These are phyloP conservation scores for Tinospora cordifolia DNA, from an alignment of 164 flowering plant genomes.

Conservation along the genomic window DNA sequence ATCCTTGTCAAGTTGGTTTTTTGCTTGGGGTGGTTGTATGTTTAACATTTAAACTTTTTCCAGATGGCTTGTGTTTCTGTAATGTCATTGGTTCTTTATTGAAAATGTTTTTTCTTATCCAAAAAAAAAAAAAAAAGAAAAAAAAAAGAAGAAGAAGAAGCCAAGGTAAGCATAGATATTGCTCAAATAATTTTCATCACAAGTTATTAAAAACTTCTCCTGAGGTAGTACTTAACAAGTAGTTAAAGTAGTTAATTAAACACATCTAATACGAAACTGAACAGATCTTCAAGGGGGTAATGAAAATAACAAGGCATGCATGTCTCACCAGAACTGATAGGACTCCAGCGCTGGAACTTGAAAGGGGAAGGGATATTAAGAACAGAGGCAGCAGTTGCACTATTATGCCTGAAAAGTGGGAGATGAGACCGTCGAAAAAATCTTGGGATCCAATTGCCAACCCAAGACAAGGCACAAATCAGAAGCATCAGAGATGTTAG, in stretches of 20 bases:
- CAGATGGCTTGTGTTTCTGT: too few relatives aligned
- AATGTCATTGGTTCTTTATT: too few relatives aligned
- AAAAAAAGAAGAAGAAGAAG: too few relatives aligned
- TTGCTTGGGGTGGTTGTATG: too few relatives aligned
- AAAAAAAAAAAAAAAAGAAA: not conserved
- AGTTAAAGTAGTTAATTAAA: not conserved
- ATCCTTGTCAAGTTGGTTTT: too few relatives aligned
- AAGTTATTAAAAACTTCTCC: too few relatives aligned
- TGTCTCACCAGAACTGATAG: conserved; percentile 59
- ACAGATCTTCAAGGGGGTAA: not conserved
- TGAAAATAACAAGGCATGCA: not conserved
- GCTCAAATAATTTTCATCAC: too few relatives aligned
- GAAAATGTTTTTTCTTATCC: not conserved
- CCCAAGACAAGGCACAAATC: conserved; percentile 53
- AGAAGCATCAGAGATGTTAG: conserved; percentile 45
- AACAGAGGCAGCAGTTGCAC: conserved; percentile 47
- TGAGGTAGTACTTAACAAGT: too few relatives aligned
- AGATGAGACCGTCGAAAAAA: conserved; percentile 54
- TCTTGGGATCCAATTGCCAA: conserved; percentile 54
- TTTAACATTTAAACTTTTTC: too few relatives aligned
- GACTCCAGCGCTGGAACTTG: conserved; percentile 80
- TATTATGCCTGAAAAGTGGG: conserved; percentile 66
- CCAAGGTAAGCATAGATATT: too few relatives aligned
- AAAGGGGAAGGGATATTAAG: conserved; percentile 66
- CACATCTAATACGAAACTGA: not conserved